phyloP scores from a whole-genome alignment of 306 rosid species.

The Vicia sativa region DNA sequence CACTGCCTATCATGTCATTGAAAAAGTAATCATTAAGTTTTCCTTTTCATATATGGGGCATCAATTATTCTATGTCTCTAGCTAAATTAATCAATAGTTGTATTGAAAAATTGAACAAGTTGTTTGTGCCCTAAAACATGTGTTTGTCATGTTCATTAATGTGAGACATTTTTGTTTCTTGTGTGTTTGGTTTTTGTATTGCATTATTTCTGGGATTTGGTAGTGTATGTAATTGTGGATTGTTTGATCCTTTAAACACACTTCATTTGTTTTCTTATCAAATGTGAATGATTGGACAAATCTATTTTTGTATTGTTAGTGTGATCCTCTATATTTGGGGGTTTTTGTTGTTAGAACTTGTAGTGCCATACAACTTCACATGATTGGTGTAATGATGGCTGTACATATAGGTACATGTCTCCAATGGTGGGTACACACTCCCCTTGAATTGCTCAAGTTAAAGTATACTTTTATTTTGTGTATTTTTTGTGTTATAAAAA shows the following conservation, averaged over 20 bases:
- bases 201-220: conserved; percentile 11
- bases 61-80: conserved; percentile 31
- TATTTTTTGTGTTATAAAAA: neutral
- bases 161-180: conserved; percentile 13
- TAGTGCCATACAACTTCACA: conserved; percentile 18
- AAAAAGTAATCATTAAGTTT: conserved; percentile 17
- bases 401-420: conserved; percentile 41
- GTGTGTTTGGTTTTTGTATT: conserved; percentile 25
- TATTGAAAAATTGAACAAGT: conserved; percentile 12
- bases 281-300: conserved; percentile 36
- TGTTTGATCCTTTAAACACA: neutral
- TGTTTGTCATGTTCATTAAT: neutral
- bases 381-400: conserved; percentile 32
- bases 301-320: conserved; percentile 12
- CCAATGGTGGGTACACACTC: conserved; percentile 24
- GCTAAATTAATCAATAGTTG: neutral
- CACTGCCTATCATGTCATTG: conserved; percentile 30
- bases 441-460: conserved; percentile 34
- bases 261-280: conserved; percentile 33
- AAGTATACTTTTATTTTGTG: conserved; percentile 22
- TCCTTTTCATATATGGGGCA: conserved; percentile 26
- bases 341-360: conserved; percentile 6
- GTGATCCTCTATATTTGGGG: neutral
- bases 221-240: neutral
- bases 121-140: conserved; percentile 29